These are phyloP conservation scores for Jaltomata sinuosa DNA, from an alignment of 257 asterid genomes.

Conservation along the genomic window DNA sequence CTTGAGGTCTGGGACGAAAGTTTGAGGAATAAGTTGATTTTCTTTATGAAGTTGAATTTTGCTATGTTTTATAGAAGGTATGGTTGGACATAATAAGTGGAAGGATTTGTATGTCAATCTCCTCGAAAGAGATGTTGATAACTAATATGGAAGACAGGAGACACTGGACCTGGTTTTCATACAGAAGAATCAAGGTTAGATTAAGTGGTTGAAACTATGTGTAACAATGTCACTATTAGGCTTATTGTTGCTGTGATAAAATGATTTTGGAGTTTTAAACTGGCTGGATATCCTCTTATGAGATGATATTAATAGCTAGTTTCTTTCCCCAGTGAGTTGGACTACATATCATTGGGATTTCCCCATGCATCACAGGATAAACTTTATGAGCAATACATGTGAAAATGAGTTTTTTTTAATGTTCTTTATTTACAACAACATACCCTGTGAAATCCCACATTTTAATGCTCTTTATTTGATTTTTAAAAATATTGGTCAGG, in stretches of 20 bases:
- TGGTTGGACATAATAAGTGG: conserved; percentile 89
- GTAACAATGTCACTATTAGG: background rate
- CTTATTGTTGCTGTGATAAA: background rate
- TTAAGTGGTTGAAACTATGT: background rate
- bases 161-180: conserved; percentile 90
- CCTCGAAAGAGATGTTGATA: conserved; percentile 78
- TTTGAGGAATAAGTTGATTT: background rate
- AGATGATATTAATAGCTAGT: background rate
- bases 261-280: background rate
- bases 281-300: background rate
- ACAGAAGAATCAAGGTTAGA: conserved; percentile 89
- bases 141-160: conserved; percentile 94
- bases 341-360: background rate
- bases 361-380: background rate
- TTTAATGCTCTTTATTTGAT: background rate
- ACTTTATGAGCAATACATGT: background rate
- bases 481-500: background rate
- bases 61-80: conserved; percentile 32
- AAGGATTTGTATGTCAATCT: conserved; percentile 75
- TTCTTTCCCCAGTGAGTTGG: background rate
- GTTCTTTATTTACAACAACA: too few relatives aligned
- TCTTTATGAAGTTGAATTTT: background rate
- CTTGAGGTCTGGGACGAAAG: background rate
- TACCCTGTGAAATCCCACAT: too few relatives aligned
- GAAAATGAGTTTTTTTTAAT: background rate